Percentiles rank a stretch among this genome's conserved stretches.
Evolutionary conservation across 2,329 filamentous ascomycete genomes (phyloP).

Genomic region (Fusarium floridanum): DNA sequence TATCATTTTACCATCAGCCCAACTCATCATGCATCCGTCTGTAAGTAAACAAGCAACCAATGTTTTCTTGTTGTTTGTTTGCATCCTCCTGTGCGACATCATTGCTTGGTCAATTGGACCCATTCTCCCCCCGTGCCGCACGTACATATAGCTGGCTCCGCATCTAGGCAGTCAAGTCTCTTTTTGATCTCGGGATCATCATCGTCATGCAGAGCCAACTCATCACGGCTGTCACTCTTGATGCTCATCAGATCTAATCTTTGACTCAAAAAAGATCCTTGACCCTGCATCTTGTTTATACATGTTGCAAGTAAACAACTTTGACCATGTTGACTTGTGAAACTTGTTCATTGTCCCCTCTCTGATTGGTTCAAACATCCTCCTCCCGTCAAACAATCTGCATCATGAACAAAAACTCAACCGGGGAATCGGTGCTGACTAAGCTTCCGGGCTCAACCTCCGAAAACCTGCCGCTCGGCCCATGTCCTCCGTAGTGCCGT

Average conservation of each 20-base stretch:
- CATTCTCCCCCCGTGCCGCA: background rate
- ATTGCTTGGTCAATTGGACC: slow-evolving; percentile 1
- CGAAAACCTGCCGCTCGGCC: slow-evolving; percentile 35
- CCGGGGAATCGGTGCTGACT: slow-evolving; percentile 19
- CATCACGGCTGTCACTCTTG: background rate
- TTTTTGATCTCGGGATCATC: background rate
- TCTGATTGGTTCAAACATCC: slow-evolving; percentile 19
- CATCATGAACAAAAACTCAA: background rate
- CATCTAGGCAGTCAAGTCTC: no score
- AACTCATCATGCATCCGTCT: slow-evolving; percentile 34
- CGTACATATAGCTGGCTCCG: background rate
- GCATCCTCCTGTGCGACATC: background rate
- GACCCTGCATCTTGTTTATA: slow-evolving; percentile 4
- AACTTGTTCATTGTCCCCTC: background rate
- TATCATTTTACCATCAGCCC: slow-evolving; percentile 17
- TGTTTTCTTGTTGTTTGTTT: slow-evolving; percentile 26
- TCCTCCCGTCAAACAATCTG: background rate
- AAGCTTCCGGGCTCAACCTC: slow-evolving; percentile 28
- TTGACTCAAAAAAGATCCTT: background rate
- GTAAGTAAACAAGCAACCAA: slow-evolving; percentile 40
- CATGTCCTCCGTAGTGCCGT: slow-evolving; percentile 34
- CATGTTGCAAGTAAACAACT: slow-evolving; percentile 13
- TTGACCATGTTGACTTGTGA: background rate
- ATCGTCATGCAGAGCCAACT: slow-evolving; percentile 20
- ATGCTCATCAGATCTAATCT: slow-evolving; percentile 1